A percentile compares a stretch with the other conserved stretches of the same genome.
phyloP scores from a whole-genome alignment of 2,329 filamentous ascomycete genomes.

The Colletotrichum magnum region DNA sequence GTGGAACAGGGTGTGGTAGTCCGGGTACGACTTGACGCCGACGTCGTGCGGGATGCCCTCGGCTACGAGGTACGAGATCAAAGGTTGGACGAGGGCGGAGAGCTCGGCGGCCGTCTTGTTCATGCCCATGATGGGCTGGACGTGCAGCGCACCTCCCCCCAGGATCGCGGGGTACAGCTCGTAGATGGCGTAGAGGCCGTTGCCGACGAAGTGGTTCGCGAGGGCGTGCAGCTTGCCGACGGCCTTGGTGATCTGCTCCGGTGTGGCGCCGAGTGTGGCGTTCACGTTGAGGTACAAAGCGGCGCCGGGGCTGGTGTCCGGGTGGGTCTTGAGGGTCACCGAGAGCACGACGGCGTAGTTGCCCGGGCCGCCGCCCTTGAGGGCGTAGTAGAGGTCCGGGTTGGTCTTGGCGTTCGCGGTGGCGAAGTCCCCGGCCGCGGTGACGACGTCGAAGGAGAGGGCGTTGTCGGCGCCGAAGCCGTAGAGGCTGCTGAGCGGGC shows the following conservation, averaged over 20 bases:
- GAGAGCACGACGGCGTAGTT: slow-evolving; percentile 67
- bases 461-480: slow-evolving; percentile 64
- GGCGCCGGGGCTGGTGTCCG: slow-evolving; percentile 38
- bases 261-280: slow-evolving; percentile 26
- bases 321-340: slow-evolving; percentile 66
- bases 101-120: slow-evolving; percentile 39
- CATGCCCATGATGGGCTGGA: slow-evolving; percentile 43
- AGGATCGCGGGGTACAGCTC: slow-evolving; percentile 33
- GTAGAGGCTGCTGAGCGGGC: slow-evolving; percentile 58
- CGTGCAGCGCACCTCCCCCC: slow-evolving; percentile 31
- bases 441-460: slow-evolving; percentile 62
- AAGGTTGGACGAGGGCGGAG: slow-evolving; percentile 23
- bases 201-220: slow-evolving; percentile 36
- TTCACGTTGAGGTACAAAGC: slow-evolving; percentile 39
- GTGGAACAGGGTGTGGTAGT: slow-evolving; percentile 38
- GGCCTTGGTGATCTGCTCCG: slow-evolving; percentile 31
- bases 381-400: slow-evolving; percentile 70
- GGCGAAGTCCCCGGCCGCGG: slow-evolving; percentile 59
- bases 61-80: slow-evolving; percentile 32
- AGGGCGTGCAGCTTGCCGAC: slow-evolving; percentile 36
- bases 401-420: slow-evolving; percentile 61
- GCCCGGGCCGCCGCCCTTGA: slow-evolving; percentile 67
- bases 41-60: slow-evolving; percentile 34
- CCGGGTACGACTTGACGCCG: slow-evolving; percentile 26
- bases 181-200: slow-evolving; percentile 39